Evolutionary conservation across 1,284 basidiomycete genomes (phyloP).

Genomic region (Apiotrichum porosum): DNA sequence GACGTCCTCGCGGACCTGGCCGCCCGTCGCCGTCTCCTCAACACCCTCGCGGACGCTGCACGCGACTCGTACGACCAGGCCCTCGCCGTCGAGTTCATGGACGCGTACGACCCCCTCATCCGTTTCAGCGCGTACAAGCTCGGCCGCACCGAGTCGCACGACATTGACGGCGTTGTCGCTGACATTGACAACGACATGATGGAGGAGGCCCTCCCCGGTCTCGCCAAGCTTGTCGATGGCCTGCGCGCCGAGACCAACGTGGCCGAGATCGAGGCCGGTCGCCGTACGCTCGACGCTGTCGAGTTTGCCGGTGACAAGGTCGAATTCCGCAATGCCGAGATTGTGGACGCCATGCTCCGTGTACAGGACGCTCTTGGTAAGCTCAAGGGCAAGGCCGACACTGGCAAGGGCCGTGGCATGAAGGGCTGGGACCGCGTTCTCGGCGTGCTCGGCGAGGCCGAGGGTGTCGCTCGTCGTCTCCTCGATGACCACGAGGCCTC

Average conservation of each 20-base stretch:
- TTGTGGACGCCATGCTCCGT: conserved; percentile 78
- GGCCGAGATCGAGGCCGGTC: conserved; percentile 51
- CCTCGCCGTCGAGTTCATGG: conserved; percentile 74
- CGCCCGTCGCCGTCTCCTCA: conserved; percentile 65
- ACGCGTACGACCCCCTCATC: conserved; percentile 85
- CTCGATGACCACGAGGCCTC: conserved; percentile 65
- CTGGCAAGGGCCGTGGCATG: conserved; percentile 47
- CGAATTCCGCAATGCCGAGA: conserved; percentile 82
- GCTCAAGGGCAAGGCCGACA: conserved; percentile 43
- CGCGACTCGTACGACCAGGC: conserved; percentile 76
- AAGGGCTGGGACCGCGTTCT: conserved; percentile 75
- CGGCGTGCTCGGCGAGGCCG: conserved; percentile 77
- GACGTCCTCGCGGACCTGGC: conserved; percentile 72
- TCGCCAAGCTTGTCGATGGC: conserved; percentile 26
- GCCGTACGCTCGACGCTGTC: conserved; percentile 59
- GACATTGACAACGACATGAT: conserved; percentile 63
- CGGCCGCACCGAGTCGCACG: conserved; percentile 62
- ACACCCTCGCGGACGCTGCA: conserved; percentile 59
- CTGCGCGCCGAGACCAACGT: conserved; percentile 47
- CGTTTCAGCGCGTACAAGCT: conserved; percentile 88
- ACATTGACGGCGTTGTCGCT: conserved; percentile 72
- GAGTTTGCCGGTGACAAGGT: conserved; percentile 78
- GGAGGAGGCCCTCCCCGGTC: conserved; percentile 49
- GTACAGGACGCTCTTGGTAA: conserved; percentile 71
- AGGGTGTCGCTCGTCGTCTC: conserved; percentile 71